A percentile compares a stretch with the other conserved stretches of the same genome.
These are phyloP conservation scores for Nadsonia starkeyi-henricii DNA, from an alignment of 1,139 yeast species.

Conservation along the genomic window DNA sequence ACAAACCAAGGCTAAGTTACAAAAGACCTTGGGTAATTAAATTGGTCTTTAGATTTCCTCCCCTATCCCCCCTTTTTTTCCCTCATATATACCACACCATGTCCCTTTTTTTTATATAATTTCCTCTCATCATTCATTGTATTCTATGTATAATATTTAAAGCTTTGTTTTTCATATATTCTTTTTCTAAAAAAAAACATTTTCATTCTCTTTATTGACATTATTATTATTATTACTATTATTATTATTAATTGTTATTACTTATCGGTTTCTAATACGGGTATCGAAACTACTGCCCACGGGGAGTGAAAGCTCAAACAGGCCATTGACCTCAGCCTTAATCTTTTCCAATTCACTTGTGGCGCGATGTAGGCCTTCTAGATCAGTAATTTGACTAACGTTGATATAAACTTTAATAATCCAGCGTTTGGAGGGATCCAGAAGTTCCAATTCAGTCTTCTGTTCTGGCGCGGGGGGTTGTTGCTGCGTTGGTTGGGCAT, in stretches of 20 bases:
- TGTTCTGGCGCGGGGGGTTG: slow-evolving; percentile 16
- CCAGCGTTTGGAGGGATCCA: slow-evolving; percentile 44
- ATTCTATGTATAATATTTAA: not conserved
- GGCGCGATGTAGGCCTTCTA: slow-evolving; percentile 55
- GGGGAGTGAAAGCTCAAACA: slow-evolving; percentile 57
- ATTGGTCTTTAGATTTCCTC: not conserved
- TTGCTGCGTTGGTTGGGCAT: no score
- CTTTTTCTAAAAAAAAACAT: no score
- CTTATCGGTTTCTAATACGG: slow-evolving; percentile 28
- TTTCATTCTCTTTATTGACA: no score
- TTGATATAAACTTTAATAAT: slow-evolving; percentile 57
- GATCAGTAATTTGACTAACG: slow-evolving; percentile 59
- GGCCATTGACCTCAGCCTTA: slow-evolving; percentile 51
- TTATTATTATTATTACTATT: not conserved
- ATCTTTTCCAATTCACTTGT: slow-evolving; percentile 46
- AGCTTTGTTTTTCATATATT: not conserved
- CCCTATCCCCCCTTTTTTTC: not conserved
- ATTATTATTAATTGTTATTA: no score
- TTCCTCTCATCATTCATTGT: not conserved
- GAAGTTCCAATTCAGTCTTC: slow-evolving; percentile 25
- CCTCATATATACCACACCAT: not conserved
- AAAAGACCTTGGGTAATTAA: slow-evolving; percentile 8
- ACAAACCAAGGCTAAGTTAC: slow-evolving; percentile 47
- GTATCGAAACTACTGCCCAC: slow-evolving; percentile 75
- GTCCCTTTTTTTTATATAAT: not conserved